Evolutionary conservation across 208 protist species (phyloP).

Genomic region (Crithidia sp.): DNA sequence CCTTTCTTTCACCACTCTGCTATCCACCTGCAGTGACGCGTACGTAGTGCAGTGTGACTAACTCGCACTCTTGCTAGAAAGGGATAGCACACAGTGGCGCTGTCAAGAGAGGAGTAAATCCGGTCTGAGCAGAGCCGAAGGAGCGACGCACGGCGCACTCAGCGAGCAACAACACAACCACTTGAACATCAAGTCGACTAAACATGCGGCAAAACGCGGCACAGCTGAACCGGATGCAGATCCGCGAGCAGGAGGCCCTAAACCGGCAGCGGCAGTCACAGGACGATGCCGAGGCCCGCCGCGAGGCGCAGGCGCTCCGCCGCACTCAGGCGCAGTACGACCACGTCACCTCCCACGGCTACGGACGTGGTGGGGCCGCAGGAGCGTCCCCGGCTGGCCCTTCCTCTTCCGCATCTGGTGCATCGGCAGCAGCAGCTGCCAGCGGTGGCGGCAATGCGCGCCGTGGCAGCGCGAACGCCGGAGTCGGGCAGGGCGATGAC

Average conservation of each 20-base stretch:
- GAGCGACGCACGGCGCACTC: too few species aligned
- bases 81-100: too few species aligned
- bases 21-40: not conserved
- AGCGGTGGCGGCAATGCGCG: not conserved
- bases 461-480: not conserved
- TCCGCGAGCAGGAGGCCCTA: slow-evolving; percentile 86
- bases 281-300: slow-evolving; percentile 46
- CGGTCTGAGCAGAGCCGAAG: too few species aligned
- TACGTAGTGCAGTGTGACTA: not conserved
- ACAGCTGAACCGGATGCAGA: slow-evolving; percentile 75
- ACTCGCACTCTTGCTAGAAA: too few species aligned
- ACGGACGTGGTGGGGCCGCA: slow-evolving; percentile 29
- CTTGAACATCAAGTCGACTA: too few species aligned
- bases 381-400: not conserved
- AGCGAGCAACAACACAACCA: not conserved
- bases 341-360: slow-evolving; percentile 68
- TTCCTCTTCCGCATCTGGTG: not conserved
- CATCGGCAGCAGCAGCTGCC: not conserved
- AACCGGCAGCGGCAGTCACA: slow-evolving; percentile 68
- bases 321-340: slow-evolving; percentile 66
- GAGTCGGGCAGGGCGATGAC: slow-evolving; percentile 42
- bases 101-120: too few species aligned
- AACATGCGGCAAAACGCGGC: slow-evolving; percentile 67
- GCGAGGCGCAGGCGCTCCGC: slow-evolving; percentile 33
- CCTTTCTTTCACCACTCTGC: slow-evolving; percentile 9